phyloP scores from a whole-genome alignment of 371 early-diverging fungal species.

The Mortierella sp. region DNA sequence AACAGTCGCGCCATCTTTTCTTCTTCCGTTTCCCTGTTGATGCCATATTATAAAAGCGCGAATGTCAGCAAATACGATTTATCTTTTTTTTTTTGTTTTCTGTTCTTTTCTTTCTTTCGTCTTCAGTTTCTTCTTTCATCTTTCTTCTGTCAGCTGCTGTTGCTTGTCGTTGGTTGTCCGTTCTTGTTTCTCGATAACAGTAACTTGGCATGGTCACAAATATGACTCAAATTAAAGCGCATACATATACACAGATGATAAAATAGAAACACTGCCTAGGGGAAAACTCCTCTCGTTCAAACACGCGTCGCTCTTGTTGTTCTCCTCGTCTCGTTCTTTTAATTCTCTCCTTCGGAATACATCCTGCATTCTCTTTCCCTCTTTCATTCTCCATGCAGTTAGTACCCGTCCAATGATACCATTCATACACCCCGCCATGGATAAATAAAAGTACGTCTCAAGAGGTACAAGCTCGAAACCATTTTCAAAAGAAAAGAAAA shows the following conservation, averaged over 20 bases:
- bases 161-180: neutral
- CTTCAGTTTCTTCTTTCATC: neutral
- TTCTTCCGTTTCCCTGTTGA: slow-evolving; percentile 67
- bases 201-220: neutral
- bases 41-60: neutral
- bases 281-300: neutral
- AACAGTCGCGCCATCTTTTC: slow-evolving; percentile 75
- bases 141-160: slow-evolving; percentile 7
- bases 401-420: slow-evolving; percentile 6
- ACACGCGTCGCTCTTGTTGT: neutral
- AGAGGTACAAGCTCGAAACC: slow-evolving; percentile 3
- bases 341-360: neutral
- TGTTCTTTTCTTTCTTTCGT: neutral
- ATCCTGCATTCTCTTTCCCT: neutral
- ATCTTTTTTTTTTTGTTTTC: neutral
- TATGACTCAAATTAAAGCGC: neutral
- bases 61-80: slow-evolving; percentile 4
- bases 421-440: neutral
- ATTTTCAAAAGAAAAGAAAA: neutral
- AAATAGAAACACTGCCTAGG: neutral
- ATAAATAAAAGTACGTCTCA: neutral
- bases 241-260: neutral
- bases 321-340: neutral
- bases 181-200: neutral
- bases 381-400: neutral